Base-by-base conservation (phyloP, 1,284 basidiomycete genomes). In the Hemileia vastatrix region DNA sequence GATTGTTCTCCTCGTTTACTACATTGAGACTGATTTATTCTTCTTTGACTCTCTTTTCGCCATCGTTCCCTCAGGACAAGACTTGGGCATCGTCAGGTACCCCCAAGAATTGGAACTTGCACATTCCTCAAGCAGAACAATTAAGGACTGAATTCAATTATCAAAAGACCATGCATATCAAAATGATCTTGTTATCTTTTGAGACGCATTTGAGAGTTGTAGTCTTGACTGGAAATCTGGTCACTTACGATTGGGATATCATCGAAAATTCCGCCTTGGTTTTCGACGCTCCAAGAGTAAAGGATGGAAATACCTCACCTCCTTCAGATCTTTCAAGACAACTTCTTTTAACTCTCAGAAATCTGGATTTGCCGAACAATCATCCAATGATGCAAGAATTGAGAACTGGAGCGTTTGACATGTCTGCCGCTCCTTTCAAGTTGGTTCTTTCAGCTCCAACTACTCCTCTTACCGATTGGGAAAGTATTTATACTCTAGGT, bases 141-240 rank as follows among this genome's bases (percentile, higher is more conserved):
- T 40, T 40, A 40, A 9, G 8, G 8, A 11, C 36, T 40, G 15
- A 40, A 11, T 47, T 50, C 21, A 3, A 44, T 23, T 45, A 13
- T 31, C 53, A 23, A 9, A 36, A 21, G 6, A 45, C 53, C 13
- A 11, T 13, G 53, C 24, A 15, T 24, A 23, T 36, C 53, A 45
- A 54, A 33, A n/a, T 21, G 13, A 21, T 54, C 53, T 19, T 32
- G 15, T 11, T 24, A 11, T 18, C 45, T 54, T 23, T 23, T 23
- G 9, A 4, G 21, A 33, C 21, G 23, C 36, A 27, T 40, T 18
- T 24, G 23, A 32, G 23, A 24, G 23, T 24, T 11, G 64, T 67
- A 18, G 68, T 75, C 5, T 58, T 71, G 1, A 67, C 65, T 3
- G 73, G 71, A 2, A 75, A 75, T 49, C 52, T 75, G 27, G 67